Base-by-base conservation (phyloP, 108 stramenopile species). In the Skeletonema tropicum region DNA sequence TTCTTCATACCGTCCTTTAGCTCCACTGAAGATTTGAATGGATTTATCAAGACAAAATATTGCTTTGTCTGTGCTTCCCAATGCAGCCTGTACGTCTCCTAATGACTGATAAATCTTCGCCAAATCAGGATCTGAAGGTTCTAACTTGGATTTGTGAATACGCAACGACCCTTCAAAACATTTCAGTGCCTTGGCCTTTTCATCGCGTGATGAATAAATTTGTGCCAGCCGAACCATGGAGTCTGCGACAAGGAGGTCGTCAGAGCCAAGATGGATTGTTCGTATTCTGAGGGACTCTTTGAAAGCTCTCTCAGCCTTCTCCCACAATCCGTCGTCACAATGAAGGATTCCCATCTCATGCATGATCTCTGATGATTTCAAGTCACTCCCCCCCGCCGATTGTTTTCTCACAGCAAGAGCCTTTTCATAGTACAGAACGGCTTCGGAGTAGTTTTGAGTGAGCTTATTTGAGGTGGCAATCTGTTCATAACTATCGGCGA, bases 401-500 rank as follows among this genome's bases (percentile, higher is more conserved):
- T 68, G 73, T 46, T 83, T 83, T 41, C 82, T 61, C 21, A 80
- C 75, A 9, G 33, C 32, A 14, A 86, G 59, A 15, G 85, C 78
- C 55, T 80, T 79, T 57, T 86, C 82, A 72, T 78, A 86, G 57
- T 75, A 75, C 12, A 42, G 57, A 14, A 75, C 76, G 11, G 85
- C 77, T 35, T 75, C 79, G 31, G 45, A 57, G 38, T 80, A 66
- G 45, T 83, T 79, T 4, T 42, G 42, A 38, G 70, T 71, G 35
- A 80, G 48, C 42, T 79, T 80, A 61, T 83, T 39, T 14, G 77
- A 77, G 19, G 59, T 49, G 9, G 77, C 82, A n/a, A 86, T 70
- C 69, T 83, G 82, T 57, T 80, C 74, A n/a, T 75, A 71, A 31
- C 74, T 78, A 58, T 86, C 86, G 55, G 86, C 86, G 42, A 84